A percentile compares a stretch with the other conserved stretches of the same genome.
phyloP scores from a whole-genome alignment of 1,284 basidiomycete genomes.

The Ceraceosorus guamensis region DNA sequence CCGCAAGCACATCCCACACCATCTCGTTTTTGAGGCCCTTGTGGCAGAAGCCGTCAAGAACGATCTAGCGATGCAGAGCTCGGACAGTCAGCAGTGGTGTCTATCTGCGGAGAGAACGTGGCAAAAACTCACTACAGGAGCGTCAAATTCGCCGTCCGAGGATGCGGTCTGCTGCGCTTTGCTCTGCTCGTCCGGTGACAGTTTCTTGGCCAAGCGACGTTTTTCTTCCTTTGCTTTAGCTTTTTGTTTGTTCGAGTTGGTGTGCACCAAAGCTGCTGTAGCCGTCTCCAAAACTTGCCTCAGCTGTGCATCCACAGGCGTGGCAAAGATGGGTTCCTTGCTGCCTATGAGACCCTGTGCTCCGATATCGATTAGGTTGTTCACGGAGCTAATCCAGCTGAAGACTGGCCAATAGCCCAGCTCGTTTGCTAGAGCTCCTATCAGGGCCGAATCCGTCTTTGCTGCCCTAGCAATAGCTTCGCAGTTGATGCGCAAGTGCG shows the following conservation, averaged over 20 bases:
- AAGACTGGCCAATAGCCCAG: conserved; percentile 63
- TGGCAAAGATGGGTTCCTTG: conserved; percentile 76
- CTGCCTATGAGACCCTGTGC: conserved; percentile 88
- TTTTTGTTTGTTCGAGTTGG: conserved; percentile 51
- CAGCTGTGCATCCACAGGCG: conserved; percentile 74
- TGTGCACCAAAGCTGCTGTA: conserved; percentile 63
- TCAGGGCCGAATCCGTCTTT: conserved; percentile 61
- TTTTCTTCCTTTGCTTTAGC: background rate
- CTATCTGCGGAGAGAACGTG: background rate
- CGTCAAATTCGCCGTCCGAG: conserved; percentile 3
- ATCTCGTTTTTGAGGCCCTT: conserved; percentile 58
- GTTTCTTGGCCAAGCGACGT: background rate
- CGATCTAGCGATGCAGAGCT: conserved; percentile 11
- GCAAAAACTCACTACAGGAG: conserved; percentile 3
- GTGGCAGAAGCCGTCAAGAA: conserved; percentile 41
- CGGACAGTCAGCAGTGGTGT: background rate
- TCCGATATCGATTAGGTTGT: conserved; percentile 82
- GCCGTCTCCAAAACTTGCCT: conserved; percentile 75
- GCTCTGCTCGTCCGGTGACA: background rate
- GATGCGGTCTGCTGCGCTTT: background rate
- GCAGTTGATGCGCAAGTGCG: conserved; percentile 62
- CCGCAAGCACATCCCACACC: conserved; percentile 66
- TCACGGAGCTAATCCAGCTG: conserved; percentile 75
- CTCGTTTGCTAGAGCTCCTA: conserved; percentile 66
- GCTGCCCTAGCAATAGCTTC: conserved; percentile 63